phyloP scores from a whole-genome alignment of 805 yeast genomes.

The Wickerhamiella kurtzmanii region DNA sequence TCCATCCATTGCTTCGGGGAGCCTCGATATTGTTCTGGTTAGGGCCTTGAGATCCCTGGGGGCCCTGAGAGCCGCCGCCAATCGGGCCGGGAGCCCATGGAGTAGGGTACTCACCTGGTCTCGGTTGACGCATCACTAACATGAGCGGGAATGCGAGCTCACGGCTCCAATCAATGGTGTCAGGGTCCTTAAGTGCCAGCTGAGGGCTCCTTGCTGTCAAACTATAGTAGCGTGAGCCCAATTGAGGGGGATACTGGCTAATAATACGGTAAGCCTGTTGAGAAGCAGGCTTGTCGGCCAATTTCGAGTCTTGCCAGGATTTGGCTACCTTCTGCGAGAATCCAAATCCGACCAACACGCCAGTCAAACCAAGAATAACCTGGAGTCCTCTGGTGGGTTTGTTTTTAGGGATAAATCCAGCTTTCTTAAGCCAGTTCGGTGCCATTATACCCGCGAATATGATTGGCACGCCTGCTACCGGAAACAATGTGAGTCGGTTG shows the following conservation, averaged over 20 bases:
- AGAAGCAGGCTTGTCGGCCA: conserved; percentile 5
- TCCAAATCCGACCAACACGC: conserved; percentile 16
- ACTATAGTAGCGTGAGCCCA: conserved; percentile 17
- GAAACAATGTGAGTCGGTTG: conserved; percentile 10
- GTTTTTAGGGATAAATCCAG: conserved; percentile 8
- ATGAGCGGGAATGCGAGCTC: conserved; percentile 18
- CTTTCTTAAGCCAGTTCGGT: conserved; percentile 13
- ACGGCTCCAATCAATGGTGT: conserved; percentile 15
- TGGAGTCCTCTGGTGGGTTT: conserved; percentile 11
- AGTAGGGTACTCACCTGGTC: background rate
- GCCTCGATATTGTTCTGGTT: background rate
- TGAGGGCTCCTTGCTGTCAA: conserved; percentile 14
- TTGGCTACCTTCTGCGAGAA: conserved; percentile 11
- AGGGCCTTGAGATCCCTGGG: background rate
- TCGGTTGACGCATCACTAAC: conserved; percentile 12
- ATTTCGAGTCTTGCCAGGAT: conserved; percentile 4
- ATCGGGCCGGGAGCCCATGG: background rate
- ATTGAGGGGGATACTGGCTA: conserved; percentile 16
- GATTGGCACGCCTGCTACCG: conserved; percentile 17
- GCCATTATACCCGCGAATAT: conserved; percentile 10
- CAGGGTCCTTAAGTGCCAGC: conserved; percentile 16
- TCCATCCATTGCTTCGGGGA: background rate
- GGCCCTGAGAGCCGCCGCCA: background rate
- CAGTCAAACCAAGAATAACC: conserved; percentile 16
- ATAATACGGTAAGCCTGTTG: conserved; percentile 11